Evolutionary conservation across 176 grass and related monocot genomes (phyloP).

Genomic region (Oryza longistaminata): DNA sequence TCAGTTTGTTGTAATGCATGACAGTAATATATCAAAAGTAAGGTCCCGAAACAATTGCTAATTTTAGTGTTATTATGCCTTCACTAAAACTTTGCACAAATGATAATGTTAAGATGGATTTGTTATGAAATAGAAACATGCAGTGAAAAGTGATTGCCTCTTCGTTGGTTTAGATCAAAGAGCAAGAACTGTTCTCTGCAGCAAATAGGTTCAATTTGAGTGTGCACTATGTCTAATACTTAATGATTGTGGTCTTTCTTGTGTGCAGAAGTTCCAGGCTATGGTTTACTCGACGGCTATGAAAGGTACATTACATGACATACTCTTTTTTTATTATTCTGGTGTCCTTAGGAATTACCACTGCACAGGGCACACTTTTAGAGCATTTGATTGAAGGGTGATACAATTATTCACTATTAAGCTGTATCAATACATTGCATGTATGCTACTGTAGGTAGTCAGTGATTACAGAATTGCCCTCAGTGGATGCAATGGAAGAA

Average conservation of each 20-base stretch:
- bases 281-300: constrained; percentile 26
- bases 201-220: background rate
- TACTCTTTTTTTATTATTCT: constrained; percentile 11
- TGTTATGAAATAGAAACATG: background rate
- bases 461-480: constrained; percentile 11
- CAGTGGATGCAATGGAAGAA: background rate
- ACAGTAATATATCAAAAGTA: background rate
- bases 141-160: background rate
- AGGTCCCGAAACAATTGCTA: background rate
- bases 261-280: constrained; percentile 51
- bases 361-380: background rate
- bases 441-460: background rate
- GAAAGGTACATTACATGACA: constrained; percentile 46
- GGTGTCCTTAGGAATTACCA: background rate
- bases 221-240: background rate
- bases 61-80: background rate
- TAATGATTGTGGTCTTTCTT: constrained; percentile 10
- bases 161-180: background rate
- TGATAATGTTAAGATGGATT: background rate
- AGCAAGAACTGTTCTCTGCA: background rate
- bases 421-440: background rate
- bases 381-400: background rate
- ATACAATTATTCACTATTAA: background rate
- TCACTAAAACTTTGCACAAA: background rate
- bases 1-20: background rate